Evolutionary conservation across 495 filamentous ascomycete species (phyloP).

Genomic region (Aspergillus nanangensis): DNA sequence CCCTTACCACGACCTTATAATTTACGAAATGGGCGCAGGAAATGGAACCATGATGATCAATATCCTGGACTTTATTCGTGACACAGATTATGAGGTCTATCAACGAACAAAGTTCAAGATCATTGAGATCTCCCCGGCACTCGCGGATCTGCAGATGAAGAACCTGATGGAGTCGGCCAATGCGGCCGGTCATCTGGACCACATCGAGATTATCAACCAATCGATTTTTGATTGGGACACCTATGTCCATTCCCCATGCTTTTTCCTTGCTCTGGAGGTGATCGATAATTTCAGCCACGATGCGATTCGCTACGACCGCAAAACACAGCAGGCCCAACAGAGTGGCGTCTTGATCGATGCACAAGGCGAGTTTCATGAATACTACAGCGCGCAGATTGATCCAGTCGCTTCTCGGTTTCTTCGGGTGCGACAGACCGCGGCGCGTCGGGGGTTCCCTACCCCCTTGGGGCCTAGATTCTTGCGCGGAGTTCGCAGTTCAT

Average conservation of each 20-base stretch:
- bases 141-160: slow-evolving; percentile 72
- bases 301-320: slow-evolving; percentile 76
- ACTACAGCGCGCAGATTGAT: slow-evolving; percentile 75
- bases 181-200: slow-evolving; percentile 67
- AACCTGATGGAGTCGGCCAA: slow-evolving; percentile 62
- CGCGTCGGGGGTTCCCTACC: slow-evolving; percentile 47
- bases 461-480: slow-evolving; percentile 52
- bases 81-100: slow-evolving; percentile 86
- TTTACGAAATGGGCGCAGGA: slow-evolving; percentile 98
- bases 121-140: slow-evolving; percentile 83
- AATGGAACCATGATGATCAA: slow-evolving; percentile 98
- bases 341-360: slow-evolving; percentile 80
- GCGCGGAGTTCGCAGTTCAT: slow-evolving; percentile 50
- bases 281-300: slow-evolving; percentile 99
- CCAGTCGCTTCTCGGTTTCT: slow-evolving; percentile 80
- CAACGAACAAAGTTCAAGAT: slow-evolving; percentile 89
- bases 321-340: slow-evolving; percentile 74
- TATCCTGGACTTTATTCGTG: slow-evolving; percentile 93
- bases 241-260: slow-evolving; percentile 85
- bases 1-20: slow-evolving; percentile 94
- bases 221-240: slow-evolving; percentile 92
- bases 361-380: slow-evolving; percentile 89
- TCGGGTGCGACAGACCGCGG: slow-evolving; percentile 66
- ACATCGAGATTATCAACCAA: slow-evolving; percentile 89
- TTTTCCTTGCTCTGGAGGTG: slow-evolving; percentile 97